Base-by-base conservation (phyloP, 202 grass and related monocot genomes). In the Bolboschoenoplectus hybrid region DNA sequence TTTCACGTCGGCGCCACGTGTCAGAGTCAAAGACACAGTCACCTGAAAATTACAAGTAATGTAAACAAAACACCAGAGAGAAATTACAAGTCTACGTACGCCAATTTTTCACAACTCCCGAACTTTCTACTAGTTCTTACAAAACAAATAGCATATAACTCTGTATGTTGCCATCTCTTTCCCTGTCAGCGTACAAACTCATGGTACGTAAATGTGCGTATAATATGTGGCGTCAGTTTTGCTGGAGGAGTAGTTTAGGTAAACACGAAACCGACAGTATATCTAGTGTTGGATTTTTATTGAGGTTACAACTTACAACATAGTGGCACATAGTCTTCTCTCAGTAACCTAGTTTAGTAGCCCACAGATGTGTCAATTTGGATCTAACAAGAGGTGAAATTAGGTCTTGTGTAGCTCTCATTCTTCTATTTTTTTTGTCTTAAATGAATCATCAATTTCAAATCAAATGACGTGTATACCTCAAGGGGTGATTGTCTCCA, bases 1-100 rank as follows among this genome's bases (percentile, higher is more conserved):
- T 83, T 64, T 64, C 81, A 68, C 63, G 81, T 68, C 41, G 61
- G 32, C 43, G 62, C 81, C 81, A 83, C 44, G 63, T 83, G 63
- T 83, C 61, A 1, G 68, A 16, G 44, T 82, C 81, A 82, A 81
- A 60, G 52, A 80, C 60, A 41, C 14, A 26, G 34, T 58, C 53
- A 80, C 9, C 13, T 80, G 75, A 60, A 20, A 80, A 80, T 19
- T 60, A 80, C 74, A 77, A 9, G 26, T 57, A 34, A 41, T 62
- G 58, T 62, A 62, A 62, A 19, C 58, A 62, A 62, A 5, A 62
- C 16, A 19, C 6, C 58, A 62, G 20, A 62, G 26, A 7, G 50
- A 1, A 62, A 26, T 62, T 26, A 62, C 41, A n/a, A 5, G 69
- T 20, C 17, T 0, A 46, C 19, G 44, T n/a, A 19, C 7, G 1